These are phyloP conservation scores for Penicillium bialowiezense DNA, from an alignment of 495 filamentous ascomycete genomes.

Conservation along the genomic window DNA sequence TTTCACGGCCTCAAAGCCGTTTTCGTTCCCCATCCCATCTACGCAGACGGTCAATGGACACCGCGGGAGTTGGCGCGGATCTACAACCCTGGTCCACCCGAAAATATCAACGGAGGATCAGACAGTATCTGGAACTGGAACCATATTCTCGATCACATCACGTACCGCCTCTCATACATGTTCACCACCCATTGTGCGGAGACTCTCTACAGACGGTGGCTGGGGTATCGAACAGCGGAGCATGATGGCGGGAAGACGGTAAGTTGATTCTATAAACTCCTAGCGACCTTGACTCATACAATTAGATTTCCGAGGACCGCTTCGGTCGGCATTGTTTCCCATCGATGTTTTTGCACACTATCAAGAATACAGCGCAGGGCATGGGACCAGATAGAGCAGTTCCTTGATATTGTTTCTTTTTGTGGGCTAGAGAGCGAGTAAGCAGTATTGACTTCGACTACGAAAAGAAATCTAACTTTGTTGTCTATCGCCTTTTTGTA, in stretches of 20 bases:
- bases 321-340: conserved; percentile 28
- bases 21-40: conserved; percentile 58
- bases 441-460: no score
- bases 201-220: conserved; percentile 24
- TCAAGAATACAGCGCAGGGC: conserved; percentile 17
- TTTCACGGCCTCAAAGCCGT: conserved; percentile 65
- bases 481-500: no score
- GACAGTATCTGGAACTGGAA: conserved; percentile 25
- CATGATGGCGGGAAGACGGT: conserved; percentile 22
- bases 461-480: no score
- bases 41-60: conserved; percentile 47
- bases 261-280: not conserved
- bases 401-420: conserved; percentile 1
- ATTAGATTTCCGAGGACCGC: conserved; percentile 5
- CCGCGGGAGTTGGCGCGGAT: conserved; percentile 20
- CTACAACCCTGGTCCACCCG: conserved; percentile 21
- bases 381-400: conserved; percentile 19
- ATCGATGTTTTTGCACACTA: conserved; percentile 25
- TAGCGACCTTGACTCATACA: not conserved
- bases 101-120: conserved; percentile 21
- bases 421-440: no score
- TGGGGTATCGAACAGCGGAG: conserved; percentile 21
- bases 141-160: conserved; percentile 24
- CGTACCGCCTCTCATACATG: conserved; percentile 29
- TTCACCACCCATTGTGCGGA: conserved; percentile 27